Base-by-base conservation (phyloP, 805 yeast genomes). In the Maudiozyma bulderi region DNA sequence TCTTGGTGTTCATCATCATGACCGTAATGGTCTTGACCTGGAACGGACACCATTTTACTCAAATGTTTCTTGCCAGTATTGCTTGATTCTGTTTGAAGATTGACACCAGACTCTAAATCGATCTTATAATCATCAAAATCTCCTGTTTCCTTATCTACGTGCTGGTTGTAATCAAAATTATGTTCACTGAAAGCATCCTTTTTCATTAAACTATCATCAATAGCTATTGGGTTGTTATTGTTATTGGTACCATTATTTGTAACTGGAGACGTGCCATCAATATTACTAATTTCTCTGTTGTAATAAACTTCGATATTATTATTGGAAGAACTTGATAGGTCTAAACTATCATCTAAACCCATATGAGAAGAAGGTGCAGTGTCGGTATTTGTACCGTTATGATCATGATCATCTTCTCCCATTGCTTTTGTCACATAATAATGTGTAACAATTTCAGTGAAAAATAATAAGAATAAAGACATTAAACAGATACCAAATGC, bases 401-500 rank as follows among this genome's bases (percentile, higher is more conserved):
- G 49, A 7, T 38, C 43, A 37, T 34, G 43, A 6, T 13, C 33
- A 15, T 54, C 57, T 8, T 54, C 58, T 5, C 56, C 68, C 9
- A 60, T 55, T 10, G 61, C 61, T 32, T 49, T 60, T 54, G 69
- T 65, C 40, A 76, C 77, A 48, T 57, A 73, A 44, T 74, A 69
- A 52, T 72, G 74, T 10, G 77, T 66, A 43, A 74, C 56, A 28
- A 78, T 61, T 54, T 79, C 84, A n/a, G 75, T 59, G 31, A 77
- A 55, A 58, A 79, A 78, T 20, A 77, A 62, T 9, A 62, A 55
- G 41, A 75, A 73, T 39, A 77, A 63, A 0, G 81, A 66, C 56
- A 72, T 66, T 50, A 79, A 59, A 58, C 77, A 73, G 43, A 79
- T 75, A 26, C 77, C 84, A 46, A 78, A 75, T 29, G 77, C 74